Base-by-base conservation (phyloP, 805 yeast genomes). In the Tetrapisispora iriomotensis region DNA sequence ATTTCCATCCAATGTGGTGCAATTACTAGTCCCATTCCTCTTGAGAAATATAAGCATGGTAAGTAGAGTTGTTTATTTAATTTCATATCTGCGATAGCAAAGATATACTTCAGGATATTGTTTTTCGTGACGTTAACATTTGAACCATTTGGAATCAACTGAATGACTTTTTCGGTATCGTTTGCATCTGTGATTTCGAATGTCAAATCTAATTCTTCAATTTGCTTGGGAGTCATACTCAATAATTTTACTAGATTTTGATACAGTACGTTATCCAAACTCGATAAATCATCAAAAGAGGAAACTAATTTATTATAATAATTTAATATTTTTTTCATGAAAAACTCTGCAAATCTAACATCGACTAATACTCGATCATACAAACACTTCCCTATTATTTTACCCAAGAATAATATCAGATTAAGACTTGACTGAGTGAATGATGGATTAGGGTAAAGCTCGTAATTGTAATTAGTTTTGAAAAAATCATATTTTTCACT, bases 301-400 rank as follows among this genome's bases (percentile, higher is more conserved):
- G 63, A 50, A 8, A 50, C 50, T 29, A 63, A 49, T 18, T 47
- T 38, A 13, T 54, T 45, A 7, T 52, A 46, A 12, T 68, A 58
- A 33, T 62, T 65, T 36, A 72, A 65, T 79, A 90, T 75, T 53
- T 82, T 77, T 58, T 71, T 76, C 31, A 92, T 58, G 51, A 90
- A 90, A 46, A 86, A 85, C 2, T 90, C 83, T 0, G 96, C 87
- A 69, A 90, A 88, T 14, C 77, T 72, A 19, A 84, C 73, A 58
- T 88, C 94, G 7, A 90, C 75, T 45, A 90, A 65, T 3, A 87
- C 79, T 38, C 77, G 77, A 40, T 85, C 95, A 55, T 84, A 86
- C 3, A 90, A 64, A 52, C 96, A 88, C 55, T 87, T 90, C 1
- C 96, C 98, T 33, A 90, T 68, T 6, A 87, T 66, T 64, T 71